Evolutionary conservation across 2,329 filamentous ascomycete species (phyloP).

Genomic region (Eutypa lata): DNA sequence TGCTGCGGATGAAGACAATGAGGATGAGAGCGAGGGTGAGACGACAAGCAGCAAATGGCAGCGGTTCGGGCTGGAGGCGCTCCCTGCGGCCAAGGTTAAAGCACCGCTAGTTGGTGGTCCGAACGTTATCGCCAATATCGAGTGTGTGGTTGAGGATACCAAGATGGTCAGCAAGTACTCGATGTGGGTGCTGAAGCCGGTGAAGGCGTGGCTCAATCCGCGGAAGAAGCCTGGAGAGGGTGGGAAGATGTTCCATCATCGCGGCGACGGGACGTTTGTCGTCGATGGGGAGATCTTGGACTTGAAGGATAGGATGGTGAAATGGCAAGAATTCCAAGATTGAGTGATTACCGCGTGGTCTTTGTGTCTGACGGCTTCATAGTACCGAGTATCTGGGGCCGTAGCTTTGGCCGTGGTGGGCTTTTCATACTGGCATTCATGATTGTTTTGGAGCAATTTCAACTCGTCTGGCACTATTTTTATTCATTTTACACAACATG

Average conservation of each 20-base stretch:
- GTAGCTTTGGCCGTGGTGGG: too few species aligned
- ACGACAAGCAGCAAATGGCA: slow-evolving; percentile 24
- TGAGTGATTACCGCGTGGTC: slow-evolving; percentile 11
- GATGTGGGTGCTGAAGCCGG: slow-evolving; percentile 32
- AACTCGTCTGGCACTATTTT: too few species aligned
- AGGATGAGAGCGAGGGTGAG: neutral
- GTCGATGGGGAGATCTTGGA: slow-evolving; percentile 30
- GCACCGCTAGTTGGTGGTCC: slow-evolving; percentile 29
- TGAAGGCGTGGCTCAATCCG: slow-evolving; percentile 30
- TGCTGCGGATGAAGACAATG: slow-evolving; percentile 11
- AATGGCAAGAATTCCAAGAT: slow-evolving; percentile 32
- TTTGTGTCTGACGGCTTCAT: slow-evolving; percentile 9
- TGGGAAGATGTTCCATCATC: slow-evolving; percentile 33
- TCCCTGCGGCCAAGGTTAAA: slow-evolving; percentile 25
- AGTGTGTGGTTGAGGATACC: slow-evolving; percentile 32
- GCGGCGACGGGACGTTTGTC: slow-evolving; percentile 30
- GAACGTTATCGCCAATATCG: slow-evolving; percentile 30
- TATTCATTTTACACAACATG: too few species aligned
- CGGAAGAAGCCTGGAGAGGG: slow-evolving; percentile 21
- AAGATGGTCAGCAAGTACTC: slow-evolving; percentile 30
- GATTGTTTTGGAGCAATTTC: too few species aligned
- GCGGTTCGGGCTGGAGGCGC: slow-evolving; percentile 25
- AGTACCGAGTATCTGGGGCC: slow-evolving; percentile 19
- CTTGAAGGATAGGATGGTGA: slow-evolving; percentile 31
- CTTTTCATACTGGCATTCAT: too few species aligned